Base-by-base conservation (phyloP, 129 eudicot species). In the Erigeron canadensis region DNA sequence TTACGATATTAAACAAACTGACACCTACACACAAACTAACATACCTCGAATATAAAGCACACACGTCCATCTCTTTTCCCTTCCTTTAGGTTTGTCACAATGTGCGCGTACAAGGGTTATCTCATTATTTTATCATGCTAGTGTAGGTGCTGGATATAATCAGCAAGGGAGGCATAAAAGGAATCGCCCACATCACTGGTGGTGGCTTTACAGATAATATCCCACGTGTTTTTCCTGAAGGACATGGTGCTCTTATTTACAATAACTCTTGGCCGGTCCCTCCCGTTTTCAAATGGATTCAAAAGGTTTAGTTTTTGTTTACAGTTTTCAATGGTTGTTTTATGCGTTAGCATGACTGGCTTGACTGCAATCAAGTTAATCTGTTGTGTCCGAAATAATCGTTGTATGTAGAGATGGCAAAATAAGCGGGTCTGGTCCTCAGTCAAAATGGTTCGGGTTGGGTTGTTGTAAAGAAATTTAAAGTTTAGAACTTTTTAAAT, bases 191-290 rank as follows among this genome's bases (percentile, higher is more conserved):
- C 75, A 86, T 94, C 47, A 94, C 96, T 3, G 98, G 98, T 17
- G 98, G 98, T 57, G 98, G 98, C 51, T 94, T 94, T 48, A 94
- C 95, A 0, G 96, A 94, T 59, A 94, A 94, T 59, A 94, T 94
- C 58, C 98, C 98, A 19, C 84, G 95, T 64, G 93, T 94, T n/a
- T 87, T 94, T 38, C 98, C 96, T 13, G 67, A 94, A 77, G 98
- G 96, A 50, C 92, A 89, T 19, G 96, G 98, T 4, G 96, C 96
- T 46, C 80, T 75, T 17, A 81, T 89, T 63, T 72, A 73, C 54
- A 71, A 84, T 21, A 77, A 81, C 65, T 89, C 98, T 4, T 89
- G 98, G 98, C 86, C 80, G 3, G 78, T 94, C 63, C 95, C 95
- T 75, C 98, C 98, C 8, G 87, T 94, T 66, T 94, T 94, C 68